Base-by-base conservation (phyloP, 1,284 basidiomycete species). In the Coniophora puteana region DNA sequence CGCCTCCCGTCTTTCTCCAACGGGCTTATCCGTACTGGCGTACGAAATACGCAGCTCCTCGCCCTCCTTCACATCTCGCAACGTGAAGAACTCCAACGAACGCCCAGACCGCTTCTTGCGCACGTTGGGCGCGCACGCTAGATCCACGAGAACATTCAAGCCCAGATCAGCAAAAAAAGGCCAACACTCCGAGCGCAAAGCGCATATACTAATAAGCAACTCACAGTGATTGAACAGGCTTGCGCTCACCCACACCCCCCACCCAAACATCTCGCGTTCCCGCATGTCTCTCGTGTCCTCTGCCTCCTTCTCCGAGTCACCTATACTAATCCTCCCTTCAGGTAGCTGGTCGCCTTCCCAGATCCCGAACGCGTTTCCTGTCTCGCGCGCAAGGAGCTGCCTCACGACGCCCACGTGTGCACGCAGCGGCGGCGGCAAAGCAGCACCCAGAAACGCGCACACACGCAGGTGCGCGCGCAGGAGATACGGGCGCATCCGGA, bases 161-260 rank as follows among this genome's bases (percentile, higher is more conserved):
- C 26, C 38, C 45, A 20, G 11, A 40, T 13, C 20, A 12, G 20
- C 39, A 21, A 25, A 24, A 13, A 29, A 20, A 22, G 27, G 35
- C 24, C 24, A 13, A n/a, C n/a, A n/a, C n/a, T n/a, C n/a, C n/a
- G n/a, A n/a, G n/a, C n/a, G n/a, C n/a, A n/a, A n/a, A n/a, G n/a
- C n/a, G n/a, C n/a, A n/a, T n/a, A n/a, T n/a, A n/a, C n/a, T 34
- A 27, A 38, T 29, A 27, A 27, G 21, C 10, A 14, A 62, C 65
- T 38, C 34, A 81, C 81, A 69, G 51, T 84, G 81, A 51, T 84
- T 84, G 54, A 83, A 83, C 57, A 76, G 81, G 10, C 79, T 80
- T 1, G 71, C 78, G 39, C 68, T 68, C 5, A 72, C 58, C 58
- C 79, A 83, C 46, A 80, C 66, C 4, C 69, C 77, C 69, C 77